These are phyloP conservation scores for Stenogyne calaminthoides DNA, from an alignment of 305 asterid species.

Conservation along the genomic window DNA sequence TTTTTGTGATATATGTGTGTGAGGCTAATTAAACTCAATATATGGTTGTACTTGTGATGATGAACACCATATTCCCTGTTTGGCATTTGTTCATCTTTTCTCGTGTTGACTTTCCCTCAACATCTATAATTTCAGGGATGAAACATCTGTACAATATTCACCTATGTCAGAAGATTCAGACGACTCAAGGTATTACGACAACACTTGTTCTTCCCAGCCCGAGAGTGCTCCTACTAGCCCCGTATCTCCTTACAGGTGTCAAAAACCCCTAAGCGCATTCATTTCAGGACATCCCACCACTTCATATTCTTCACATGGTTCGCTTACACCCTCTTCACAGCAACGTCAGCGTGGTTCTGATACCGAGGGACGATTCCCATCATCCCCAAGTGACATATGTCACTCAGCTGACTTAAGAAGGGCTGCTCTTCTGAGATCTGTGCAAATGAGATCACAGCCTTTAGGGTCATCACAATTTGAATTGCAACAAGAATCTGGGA, in stretches of 20 bases:
- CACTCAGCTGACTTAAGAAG: slow-evolving; percentile 90
- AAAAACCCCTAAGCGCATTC: slow-evolving; percentile 38
- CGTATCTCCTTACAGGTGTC: slow-evolving; percentile 61
- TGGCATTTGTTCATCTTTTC: background rate
- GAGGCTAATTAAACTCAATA: background rate
- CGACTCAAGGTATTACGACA: slow-evolving; percentile 55
- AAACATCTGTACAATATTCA: slow-evolving; percentile 53
- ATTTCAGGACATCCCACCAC: slow-evolving; percentile 36
- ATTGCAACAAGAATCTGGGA: slow-evolving; percentile 51
- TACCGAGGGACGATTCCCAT: slow-evolving; percentile 87
- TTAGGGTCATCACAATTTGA: slow-evolving; percentile 52
- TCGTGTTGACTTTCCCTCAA: background rate
- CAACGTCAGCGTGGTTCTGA: slow-evolving; percentile 87
- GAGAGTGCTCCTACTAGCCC: slow-evolving; percentile 66
- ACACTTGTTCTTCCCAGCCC: slow-evolving; percentile 50
- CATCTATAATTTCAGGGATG: slow-evolving; percentile 49
- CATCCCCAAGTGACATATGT: slow-evolving; percentile 96
- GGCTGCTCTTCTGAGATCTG: slow-evolving; percentile 84
- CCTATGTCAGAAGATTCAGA: slow-evolving; percentile 74
- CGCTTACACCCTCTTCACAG: slow-evolving; percentile 44
- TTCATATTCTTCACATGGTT: slow-evolving; percentile 40
- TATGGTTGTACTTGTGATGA: slow-evolving; percentile 15
- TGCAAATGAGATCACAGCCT: slow-evolving; percentile 89
- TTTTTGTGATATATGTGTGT: background rate
- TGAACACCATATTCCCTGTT: background rate